Evolutionary conservation across 2,329 filamentous ascomycete species (phyloP), one percentile per base, ranked within the genome.

Genomic region (Exophiala sp.): DNA sequence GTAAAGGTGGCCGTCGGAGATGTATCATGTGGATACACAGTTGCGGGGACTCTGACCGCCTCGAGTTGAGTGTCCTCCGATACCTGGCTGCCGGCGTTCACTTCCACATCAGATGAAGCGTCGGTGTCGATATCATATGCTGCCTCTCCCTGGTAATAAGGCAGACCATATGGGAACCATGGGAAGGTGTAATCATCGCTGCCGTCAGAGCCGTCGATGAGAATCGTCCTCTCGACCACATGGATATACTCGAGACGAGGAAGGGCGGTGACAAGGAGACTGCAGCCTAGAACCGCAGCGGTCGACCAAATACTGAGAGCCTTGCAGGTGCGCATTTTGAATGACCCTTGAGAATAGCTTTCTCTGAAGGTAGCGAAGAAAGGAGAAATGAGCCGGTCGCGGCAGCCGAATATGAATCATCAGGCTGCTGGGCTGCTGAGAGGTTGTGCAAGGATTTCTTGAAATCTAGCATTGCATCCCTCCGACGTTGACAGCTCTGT

Each of bases 1-100:
- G 35, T 48, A 32, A 46, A 19, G 8, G 41, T 48, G 10, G 43
- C 22, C 24, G 49, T 34, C 13, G 42, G 6, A 14, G 11, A 11
- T 42, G 45, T 48, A 34, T 53, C 50, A 46, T 41, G 37, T 48
- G 45, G 41, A 46, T 48, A 53, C 50, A 48, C 50, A 48, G 37
- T 39, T 23, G 50, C 40, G 24, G 45, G 40, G 27, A 18, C 14
- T 19, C 18, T 46, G 32, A 48, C 45, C 41, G 41, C 41, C 29
- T 8, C 21, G 6, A 29, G 21, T 13, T 35, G 22, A 30, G 38
- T 32, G 13, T 53, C 46, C 46, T 29, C 11, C 22, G 22, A 14
- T 10, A 19, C 34, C 14, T 50, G 29, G 24, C 22, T 37, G 42
- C 14, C 35, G 14, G 24, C 6, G 44, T 39, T 8, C 2, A 9